Percentiles rank a stretch among this genome's conserved stretches.
Evolutionary conservation across 2,329 filamentous ascomycete species (phyloP).

Genomic region (Penicillium freii): DNA sequence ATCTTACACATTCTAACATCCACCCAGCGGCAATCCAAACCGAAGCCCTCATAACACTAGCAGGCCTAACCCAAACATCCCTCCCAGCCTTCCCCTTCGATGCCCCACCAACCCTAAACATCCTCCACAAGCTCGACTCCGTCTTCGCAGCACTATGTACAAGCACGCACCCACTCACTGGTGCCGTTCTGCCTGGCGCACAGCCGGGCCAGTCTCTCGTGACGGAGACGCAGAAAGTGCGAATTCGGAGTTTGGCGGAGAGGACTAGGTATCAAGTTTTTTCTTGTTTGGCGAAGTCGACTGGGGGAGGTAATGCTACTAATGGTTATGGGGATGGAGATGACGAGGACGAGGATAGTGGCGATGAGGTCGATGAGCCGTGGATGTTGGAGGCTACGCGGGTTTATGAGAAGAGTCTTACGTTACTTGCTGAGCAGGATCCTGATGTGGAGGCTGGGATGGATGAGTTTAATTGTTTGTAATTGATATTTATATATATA

Average conservation of each 20-base stretch:
- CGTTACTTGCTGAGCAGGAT: constrained; percentile 62
- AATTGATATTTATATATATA: background rate
- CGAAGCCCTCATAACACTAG: constrained; percentile 77
- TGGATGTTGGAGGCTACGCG: constrained; percentile 68
- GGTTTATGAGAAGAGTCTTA: constrained; percentile 77
- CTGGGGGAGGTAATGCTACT: constrained; percentile 22
- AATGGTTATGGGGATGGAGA: constrained; percentile 29
- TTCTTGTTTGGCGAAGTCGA: constrained; percentile 6
- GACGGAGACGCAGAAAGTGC: constrained; percentile 82
- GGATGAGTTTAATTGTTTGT: constrained; percentile 21
- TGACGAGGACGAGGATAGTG: constrained; percentile 48
- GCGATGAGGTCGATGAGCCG: constrained; percentile 44
- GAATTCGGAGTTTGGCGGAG: constrained; percentile 78
- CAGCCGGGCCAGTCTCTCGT: constrained; percentile 53
- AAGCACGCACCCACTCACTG: constrained; percentile 65
- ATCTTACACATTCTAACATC: background rate
- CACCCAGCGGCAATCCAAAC: constrained; percentile 70
- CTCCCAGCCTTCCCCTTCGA: constrained; percentile 69
- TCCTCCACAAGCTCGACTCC: constrained; percentile 76
- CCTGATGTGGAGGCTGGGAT: constrained; percentile 12
- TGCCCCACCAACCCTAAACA: constrained; percentile 65
- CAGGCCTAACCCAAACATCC: constrained; percentile 69
- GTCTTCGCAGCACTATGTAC: constrained; percentile 74
- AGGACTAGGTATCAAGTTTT: constrained; percentile 55
- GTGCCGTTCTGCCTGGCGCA: constrained; percentile 68